A percentile compares a stretch with the other conserved stretches of the same genome.
phyloP scores from a whole-genome alignment of 2,329 filamentous ascomycete genomes.

The Ceratocystis papillata region DNA sequence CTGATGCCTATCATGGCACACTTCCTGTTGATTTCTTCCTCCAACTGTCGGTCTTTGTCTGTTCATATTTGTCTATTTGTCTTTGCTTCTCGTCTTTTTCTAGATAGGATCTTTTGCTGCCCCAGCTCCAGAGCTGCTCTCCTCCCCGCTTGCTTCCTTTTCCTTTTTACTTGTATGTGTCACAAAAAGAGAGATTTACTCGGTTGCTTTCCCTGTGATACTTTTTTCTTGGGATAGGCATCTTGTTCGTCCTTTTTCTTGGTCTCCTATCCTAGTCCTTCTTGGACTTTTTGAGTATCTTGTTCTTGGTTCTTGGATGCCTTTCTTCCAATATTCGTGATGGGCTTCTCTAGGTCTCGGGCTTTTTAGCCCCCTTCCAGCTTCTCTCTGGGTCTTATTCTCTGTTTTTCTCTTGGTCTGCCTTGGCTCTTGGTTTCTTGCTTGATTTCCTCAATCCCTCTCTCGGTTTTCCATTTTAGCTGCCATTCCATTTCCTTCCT shows the following conservation, averaged over 20 bases:
- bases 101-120: neutral
- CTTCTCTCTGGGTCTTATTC: neutral
- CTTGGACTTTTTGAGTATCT: too few species aligned
- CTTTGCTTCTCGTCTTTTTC: neutral
- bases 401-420: neutral
- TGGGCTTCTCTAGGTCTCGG: too few species aligned
- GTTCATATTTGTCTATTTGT: neutral
- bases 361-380: neutral
- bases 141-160: neutral
- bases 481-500: too few species aligned
- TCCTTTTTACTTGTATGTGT: neutral
- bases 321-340: too few species aligned
- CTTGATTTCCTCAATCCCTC: neutral
- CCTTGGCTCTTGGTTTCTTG: neutral
- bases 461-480: neutral
- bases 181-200: too few species aligned
- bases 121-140: neutral
- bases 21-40: neutral
- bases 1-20: neutral
- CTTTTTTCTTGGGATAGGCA: too few species aligned
- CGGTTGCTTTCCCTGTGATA: too few species aligned
- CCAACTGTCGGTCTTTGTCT: neutral
- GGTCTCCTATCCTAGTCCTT: too few species aligned
- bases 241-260: too few species aligned
- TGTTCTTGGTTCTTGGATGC: too few species aligned